These are phyloP conservation scores for Histomonas meleagridis DNA, from an alignment of 208 protist species.

Conservation along the genomic window DNA sequence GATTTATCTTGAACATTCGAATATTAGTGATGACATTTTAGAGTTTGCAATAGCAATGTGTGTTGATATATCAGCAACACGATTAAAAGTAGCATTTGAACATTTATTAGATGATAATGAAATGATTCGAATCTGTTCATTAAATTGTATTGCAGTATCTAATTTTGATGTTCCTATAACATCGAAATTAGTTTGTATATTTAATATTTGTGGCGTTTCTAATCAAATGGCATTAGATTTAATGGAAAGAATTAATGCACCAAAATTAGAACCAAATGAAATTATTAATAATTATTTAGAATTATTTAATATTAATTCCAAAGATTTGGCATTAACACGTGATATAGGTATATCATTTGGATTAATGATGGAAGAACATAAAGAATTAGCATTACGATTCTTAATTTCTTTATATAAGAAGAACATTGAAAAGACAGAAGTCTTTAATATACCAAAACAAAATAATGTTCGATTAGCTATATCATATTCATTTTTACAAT, in stretches of 20 bases:
- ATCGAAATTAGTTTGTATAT: not conserved
- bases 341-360: slow-evolving; percentile 17
- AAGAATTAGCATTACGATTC: not conserved
- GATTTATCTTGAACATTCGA: not conserved
- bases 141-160: not conserved
- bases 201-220: not conserved
- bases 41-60: not conserved
- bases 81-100: not conserved
- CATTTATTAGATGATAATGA: not conserved
- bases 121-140: not conserved
- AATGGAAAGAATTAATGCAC: not conserved
- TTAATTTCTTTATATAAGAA: not conserved
- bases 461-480: not conserved
- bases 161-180: not conserved
- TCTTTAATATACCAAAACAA: not conserved
- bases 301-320: not conserved
- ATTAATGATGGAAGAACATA: not conserved
- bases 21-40: not conserved
- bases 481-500: not conserved
- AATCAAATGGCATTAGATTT: not conserved
- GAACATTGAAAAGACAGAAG: not conserved
- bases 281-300: not conserved
- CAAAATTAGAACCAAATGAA: not conserved
- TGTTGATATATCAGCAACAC: not conserved
- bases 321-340: not conserved